Evolutionary conservation across 805 yeast genomes (phyloP).

Genomic region (Candida michaelii): DNA sequence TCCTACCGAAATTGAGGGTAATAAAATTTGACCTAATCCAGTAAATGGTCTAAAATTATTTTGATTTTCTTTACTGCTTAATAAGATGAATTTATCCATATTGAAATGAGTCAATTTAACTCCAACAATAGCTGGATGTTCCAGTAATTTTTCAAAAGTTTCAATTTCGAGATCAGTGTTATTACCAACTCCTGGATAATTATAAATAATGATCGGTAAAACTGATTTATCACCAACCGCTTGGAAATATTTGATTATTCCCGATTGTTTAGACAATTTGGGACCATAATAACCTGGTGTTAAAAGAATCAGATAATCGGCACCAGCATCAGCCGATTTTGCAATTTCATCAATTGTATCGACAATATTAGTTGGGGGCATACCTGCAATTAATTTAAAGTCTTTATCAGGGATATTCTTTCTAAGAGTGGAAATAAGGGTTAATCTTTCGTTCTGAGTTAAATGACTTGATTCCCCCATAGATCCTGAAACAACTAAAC

Average conservation of each 20-base stretch:
- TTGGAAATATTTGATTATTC: conserved; percentile 29
- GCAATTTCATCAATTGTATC: conserved; percentile 28
- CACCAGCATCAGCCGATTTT: conserved; percentile 28
- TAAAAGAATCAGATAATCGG: conserved; percentile 31
- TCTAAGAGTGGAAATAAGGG: conserved; percentile 23
- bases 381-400: conserved; percentile 33
- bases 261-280: conserved; percentile 28
- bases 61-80: conserved; percentile 14
- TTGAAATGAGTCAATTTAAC: conserved; percentile 27
- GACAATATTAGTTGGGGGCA: conserved; percentile 23
- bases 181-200: conserved; percentile 38
- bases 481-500: conserved; percentile 39
- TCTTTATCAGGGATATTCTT: conserved; percentile 29
- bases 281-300: conserved; percentile 38
- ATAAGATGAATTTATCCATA: conserved; percentile 20
- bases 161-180: conserved; percentile 25
- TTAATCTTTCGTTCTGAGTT: conserved; percentile 28
- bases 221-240: conserved; percentile 29
- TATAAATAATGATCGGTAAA: conserved; percentile 38
- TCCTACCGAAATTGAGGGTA: conserved; percentile 24
- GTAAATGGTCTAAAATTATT: conserved; percentile 24
- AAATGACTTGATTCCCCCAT: conserved; percentile 42
- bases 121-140: conserved; percentile 36
- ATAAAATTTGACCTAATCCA: conserved; percentile 25
- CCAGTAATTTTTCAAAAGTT: conserved; percentile 24